Conservation (phyloP, 75 land plant species). For the Larix kaempferi region DNA sequence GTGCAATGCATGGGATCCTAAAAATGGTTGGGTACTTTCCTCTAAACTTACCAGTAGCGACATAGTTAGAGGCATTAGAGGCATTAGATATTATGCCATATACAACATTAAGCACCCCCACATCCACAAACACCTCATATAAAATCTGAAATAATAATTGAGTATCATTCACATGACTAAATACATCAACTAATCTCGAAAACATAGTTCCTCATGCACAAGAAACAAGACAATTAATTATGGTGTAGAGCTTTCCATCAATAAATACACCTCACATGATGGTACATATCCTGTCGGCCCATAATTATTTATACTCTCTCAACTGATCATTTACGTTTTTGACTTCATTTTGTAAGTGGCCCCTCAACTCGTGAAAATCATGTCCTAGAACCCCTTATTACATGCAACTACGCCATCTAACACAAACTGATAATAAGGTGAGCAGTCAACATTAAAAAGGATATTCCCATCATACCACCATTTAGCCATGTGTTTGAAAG, state of each 20-base stretch:
- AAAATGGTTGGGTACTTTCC: no score
- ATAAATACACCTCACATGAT: constrained; percentile 42
- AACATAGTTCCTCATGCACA: constrained; percentile 34
- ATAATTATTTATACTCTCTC: constrained; percentile 20
- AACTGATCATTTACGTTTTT: constrained; percentile 19
- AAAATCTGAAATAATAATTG: constrained; percentile 17
- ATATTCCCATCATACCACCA: no score
- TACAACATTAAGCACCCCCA: no score
- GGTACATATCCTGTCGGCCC: constrained; percentile 36
- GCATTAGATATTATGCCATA: no score
- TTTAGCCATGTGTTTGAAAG: no score
- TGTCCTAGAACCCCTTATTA: no score
- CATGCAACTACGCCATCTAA: no score
- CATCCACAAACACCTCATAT: constrained; percentile 24
- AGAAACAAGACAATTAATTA: constrained; percentile 26
- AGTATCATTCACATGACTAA: constrained; percentile 21
- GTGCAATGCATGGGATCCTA: no score
- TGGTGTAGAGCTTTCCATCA: constrained; percentile 20
- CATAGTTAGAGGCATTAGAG: no score
- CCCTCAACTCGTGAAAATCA: background rate
- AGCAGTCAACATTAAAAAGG: no score
- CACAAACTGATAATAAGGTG: no score
- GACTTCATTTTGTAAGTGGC: constrained; percentile 27
- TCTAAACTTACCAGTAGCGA: no score
- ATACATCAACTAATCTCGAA: constrained; percentile 28